Percentiles rank a stretch among this genome's conserved stretches.
Conservation (phyloP, 345 rosid species). For the Salix koriyanagi region DNA sequence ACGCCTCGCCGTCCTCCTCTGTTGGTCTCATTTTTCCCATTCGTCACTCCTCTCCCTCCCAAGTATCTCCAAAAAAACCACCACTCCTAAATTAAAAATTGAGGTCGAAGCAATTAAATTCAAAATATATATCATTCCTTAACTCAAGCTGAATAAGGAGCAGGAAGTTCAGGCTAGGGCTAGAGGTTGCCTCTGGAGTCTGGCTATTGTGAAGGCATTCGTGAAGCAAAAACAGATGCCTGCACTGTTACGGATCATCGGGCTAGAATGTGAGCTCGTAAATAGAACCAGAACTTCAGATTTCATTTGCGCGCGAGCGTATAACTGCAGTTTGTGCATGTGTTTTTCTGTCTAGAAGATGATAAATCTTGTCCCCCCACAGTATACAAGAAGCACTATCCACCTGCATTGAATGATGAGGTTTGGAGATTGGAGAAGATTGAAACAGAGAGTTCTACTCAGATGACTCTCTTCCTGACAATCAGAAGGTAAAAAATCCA, state of each 20-base stretch:
- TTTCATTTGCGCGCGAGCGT: not conserved
- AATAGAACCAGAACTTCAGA: not conserved
- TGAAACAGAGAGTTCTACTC: conserved; percentile 66
- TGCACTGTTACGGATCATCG: conserved; percentile 33
- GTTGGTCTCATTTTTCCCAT: too few relatives aligned
- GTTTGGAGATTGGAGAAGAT: conserved; percentile 97
- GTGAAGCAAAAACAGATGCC: conserved; percentile 39
- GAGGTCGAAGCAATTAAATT: too few relatives aligned
- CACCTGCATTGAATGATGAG: conserved; percentile 81
- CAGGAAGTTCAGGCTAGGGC: too few relatives aligned
- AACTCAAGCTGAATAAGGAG: too few relatives aligned
- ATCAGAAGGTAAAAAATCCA: conserved; percentile 60
- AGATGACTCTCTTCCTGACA: conserved; percentile 70
- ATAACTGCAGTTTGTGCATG: conserved; percentile 26
- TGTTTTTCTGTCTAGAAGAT: not conserved
- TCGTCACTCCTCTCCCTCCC: too few relatives aligned
- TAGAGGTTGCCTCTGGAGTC: not conserved
- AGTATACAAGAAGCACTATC: conserved; percentile 98
- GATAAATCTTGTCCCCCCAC: conserved; percentile 2
- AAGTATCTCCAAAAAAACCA: too few relatives aligned
- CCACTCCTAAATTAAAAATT: not conserved
- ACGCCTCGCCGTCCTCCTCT: too few relatives aligned
- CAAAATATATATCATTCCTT: too few relatives aligned
- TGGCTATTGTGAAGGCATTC: conserved; percentile 32
- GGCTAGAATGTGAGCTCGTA: conserved; percentile 31